Evolutionary conservation across 345 rosid genomes (phyloP), one percentile per base, ranked within the genome.

Genomic region (Pelargonium nanum): DNA sequence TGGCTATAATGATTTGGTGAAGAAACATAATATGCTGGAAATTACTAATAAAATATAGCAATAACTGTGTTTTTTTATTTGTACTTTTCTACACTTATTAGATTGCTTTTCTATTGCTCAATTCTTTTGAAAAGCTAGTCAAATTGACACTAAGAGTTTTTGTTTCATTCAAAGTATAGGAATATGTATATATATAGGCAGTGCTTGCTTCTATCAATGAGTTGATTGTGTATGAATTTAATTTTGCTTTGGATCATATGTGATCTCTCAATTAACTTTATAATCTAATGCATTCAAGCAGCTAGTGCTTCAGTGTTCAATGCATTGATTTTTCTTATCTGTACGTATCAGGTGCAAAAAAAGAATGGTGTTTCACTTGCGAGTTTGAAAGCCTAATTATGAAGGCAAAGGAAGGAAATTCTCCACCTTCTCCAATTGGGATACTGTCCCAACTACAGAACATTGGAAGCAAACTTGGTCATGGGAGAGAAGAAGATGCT

Each of bases 401-500:
- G 65, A 86, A 83, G 82, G 95, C 87, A 54, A 93, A 81, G 69
- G 85, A 77, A 59, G 79, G 83, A 45, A 86, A 77, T 73, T 75
- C 85, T 65, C 85, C 88, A 16, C 70, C 87, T 50, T 87, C 96
- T 55, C 95, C 99, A 58, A 66, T 55, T 67, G 80, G 80, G 61
- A 81, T 93, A 53, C 62, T 93, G 32, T 85, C 96, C 55, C 90
- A 77, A 57, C 74, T 93, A 50, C 90, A 76, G 63, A 79, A 67
- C 68, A 77, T 80, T 48, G 92, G 90, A 79, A 86, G 84, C 66
- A 82, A 69, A 69, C 90, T 89, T 72, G 86, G 87, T 53, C 78
- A 78, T 66, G 99, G 99, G 26, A 85, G 81, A 64, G 88, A 94
- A 73, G 99, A 94, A 79, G 99, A 94, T 70, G 99, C 99, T 26